A percentile compares a stretch with the other conserved stretches of the same genome.
Evolutionary conservation across 441 rosid genomes (phyloP).

Genomic region (Raphanus hybrid): DNA sequence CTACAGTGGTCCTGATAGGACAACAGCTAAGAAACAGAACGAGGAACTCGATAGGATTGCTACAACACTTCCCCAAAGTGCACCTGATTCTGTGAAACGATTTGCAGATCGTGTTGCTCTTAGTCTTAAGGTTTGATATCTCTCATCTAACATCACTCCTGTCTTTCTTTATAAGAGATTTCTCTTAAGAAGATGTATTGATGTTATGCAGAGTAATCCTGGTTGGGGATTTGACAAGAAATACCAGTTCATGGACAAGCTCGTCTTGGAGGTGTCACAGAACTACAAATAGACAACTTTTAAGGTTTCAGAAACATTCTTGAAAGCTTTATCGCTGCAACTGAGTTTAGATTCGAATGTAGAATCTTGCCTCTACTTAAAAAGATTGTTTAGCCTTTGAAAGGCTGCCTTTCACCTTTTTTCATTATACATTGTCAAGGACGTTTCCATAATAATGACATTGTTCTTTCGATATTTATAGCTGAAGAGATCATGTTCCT

Average conservation of each 20-base stretch:
- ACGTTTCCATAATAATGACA: conserved; percentile 28
- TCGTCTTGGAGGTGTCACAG: conserved; percentile 67
- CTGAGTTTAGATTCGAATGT: conserved; percentile 25
- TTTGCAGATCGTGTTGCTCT: conserved; percentile 80
- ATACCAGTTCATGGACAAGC: conserved; percentile 91
- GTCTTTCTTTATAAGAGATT: background rate
- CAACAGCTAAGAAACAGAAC: conserved; percentile 78
- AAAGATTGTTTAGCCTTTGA: conserved; percentile 1
- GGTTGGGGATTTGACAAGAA: conserved; percentile 96
- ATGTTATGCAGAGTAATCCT: conserved; percentile 82
- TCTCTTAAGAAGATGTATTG: background rate
- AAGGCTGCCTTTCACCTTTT: background rate
- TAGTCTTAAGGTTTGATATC: conserved; percentile 73
- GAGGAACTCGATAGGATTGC: conserved; percentile 87
- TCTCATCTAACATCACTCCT: background rate
- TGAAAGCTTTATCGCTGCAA: background rate
- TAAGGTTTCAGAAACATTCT: conserved; percentile 25
- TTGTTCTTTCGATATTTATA: conserved; percentile 12
- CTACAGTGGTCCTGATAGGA: conserved; percentile 89
- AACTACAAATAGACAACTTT: conserved; percentile 51
- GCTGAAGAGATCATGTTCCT: conserved; percentile 1
- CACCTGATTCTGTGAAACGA: conserved; percentile 72
- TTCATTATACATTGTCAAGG: conserved; percentile 15
- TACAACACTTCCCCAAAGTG: conserved; percentile 64
- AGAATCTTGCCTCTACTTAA: conserved; percentile 8